A percentile compares a stretch with the other conserved stretches of the same genome.
These are phyloP conservation scores for Albophoma yamanashiensis DNA, from an alignment of 2,329 filamentous ascomycete species.

Conservation along the genomic window DNA sequence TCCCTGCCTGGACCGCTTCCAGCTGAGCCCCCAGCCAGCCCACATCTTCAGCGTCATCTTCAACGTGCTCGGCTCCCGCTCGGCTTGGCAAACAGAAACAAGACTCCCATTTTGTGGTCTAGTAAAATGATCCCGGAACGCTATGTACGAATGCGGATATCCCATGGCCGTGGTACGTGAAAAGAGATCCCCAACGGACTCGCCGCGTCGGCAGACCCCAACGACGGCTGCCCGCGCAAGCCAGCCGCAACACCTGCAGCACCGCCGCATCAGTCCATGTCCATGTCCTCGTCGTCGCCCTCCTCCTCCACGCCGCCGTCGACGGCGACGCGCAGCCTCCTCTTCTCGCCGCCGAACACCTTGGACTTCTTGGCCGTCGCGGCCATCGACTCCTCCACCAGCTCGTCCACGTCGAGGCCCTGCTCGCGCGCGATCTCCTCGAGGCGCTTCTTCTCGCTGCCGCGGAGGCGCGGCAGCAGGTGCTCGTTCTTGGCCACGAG, in stretches of 20 bases:
- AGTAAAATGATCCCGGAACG: conserved; percentile 3
- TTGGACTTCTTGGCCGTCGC: conserved; percentile 18
- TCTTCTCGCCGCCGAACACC: conserved; percentile 32
- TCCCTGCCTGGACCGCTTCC: too few species aligned
- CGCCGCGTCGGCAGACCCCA: background rate
- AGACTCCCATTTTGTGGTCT: background rate
- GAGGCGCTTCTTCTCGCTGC: conserved; percentile 49
- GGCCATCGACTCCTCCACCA: conserved; percentile 20
- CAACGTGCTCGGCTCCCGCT: background rate
- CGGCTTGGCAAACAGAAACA: background rate
- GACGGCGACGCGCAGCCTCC: conserved; percentile 23
- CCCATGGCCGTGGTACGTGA: conserved; percentile 1
- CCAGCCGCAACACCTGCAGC: background rate
- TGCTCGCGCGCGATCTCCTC: conserved; percentile 42
- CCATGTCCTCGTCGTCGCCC: conserved; percentile 15
- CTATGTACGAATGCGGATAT: background rate
- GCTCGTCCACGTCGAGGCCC: conserved; percentile 35
- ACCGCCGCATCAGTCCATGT: conserved; percentile 17
- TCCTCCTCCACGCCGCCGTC: conserved; percentile 23
- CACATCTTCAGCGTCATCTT: background rate
- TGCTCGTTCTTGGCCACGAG: conserved; percentile 88
- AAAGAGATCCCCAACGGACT: background rate
- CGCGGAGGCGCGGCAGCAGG: conserved; percentile 65
- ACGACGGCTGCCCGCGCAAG: background rate
- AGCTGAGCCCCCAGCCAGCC: background rate